Evolutionary conservation across 225 moss, liverwort and hornwort genomes (phyloP).

Genomic region (Polytrichum formosum): DNA sequence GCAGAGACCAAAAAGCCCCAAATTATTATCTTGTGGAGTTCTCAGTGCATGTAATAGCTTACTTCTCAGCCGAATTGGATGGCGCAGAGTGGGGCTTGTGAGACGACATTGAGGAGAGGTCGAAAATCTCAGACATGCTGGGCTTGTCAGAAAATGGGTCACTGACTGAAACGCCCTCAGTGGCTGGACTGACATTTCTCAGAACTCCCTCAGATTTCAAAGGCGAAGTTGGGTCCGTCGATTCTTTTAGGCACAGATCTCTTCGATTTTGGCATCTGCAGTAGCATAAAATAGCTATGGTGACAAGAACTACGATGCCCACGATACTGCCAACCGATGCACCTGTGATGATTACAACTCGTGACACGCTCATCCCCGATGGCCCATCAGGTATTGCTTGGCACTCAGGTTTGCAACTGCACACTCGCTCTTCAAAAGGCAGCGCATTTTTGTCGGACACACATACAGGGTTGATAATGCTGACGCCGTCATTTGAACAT

Average conservation of each 20-base stretch:
- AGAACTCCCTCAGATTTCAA: no score
- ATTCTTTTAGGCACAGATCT: neutral
- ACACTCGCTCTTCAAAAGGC: conserved; percentile 39
- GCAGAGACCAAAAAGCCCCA: no score
- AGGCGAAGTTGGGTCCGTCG: no score
- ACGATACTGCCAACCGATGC: conserved; percentile 11
- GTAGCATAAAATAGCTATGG: neutral
- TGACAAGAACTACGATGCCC: neutral
- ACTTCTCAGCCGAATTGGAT: no score
- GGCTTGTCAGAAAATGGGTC: no score
- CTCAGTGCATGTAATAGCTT: no score
- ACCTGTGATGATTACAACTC: conserved; percentile 7
- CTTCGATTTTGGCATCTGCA: neutral
- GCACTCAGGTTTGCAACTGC: conserved; percentile 37
- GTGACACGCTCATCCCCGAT: neutral
- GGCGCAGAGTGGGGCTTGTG: no score
- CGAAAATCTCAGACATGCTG: no score
- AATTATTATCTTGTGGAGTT: no score
- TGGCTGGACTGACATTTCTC: no score
- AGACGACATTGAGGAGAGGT: no score
- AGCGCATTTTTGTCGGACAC: conserved; percentile 27
- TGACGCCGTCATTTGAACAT: conserved; percentile 4
- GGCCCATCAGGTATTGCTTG: conserved; percentile 13
- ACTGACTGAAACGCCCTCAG: no score
- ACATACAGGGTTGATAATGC: conserved; percentile 21